Conservation (phyloP, 345 rosid species). For the Sapria himalayana region DNA sequence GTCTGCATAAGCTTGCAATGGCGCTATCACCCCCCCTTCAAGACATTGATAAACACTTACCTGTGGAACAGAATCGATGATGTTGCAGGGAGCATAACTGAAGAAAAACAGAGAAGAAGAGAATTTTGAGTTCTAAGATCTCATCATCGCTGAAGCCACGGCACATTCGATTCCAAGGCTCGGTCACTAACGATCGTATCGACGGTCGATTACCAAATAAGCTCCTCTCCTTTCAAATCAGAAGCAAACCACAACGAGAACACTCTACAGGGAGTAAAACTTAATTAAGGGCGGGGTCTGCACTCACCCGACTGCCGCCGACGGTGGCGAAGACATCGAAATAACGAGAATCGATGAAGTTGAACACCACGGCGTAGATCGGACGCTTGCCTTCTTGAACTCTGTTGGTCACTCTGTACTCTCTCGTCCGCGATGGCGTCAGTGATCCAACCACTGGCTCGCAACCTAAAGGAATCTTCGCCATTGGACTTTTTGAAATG, state of each 20-base stretch:
- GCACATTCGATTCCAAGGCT: no score
- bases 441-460: conserved; percentile 78
- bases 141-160: no score
- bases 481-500: conserved; percentile 20
- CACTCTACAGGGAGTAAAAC: no score
- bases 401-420: conserved; percentile 62
- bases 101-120: background rate
- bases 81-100: no score
- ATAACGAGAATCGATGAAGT: conserved; percentile 84
- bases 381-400: conserved; percentile 93
- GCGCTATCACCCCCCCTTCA: conserved; percentile 71
- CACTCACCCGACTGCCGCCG: conserved; percentile 67
- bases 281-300: background rate
- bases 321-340: conserved; percentile 85
- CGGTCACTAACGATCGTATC: no score
- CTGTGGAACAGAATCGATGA: no score
- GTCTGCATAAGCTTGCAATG: conserved; percentile 61
- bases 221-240: no score
- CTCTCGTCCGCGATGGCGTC: conserved; percentile 45
- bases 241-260: no score
- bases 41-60: conserved; percentile 86
- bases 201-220: no score
- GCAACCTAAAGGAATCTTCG: conserved; percentile 51
- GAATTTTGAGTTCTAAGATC: no score
- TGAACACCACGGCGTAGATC: conserved; percentile 75